Percentiles rank a stretch among this genome's conserved stretches.
Evolutionary conservation across 2,329 filamentous ascomycete species (phyloP).

Genomic region (Cadophora luteo-olivacea): DNA sequence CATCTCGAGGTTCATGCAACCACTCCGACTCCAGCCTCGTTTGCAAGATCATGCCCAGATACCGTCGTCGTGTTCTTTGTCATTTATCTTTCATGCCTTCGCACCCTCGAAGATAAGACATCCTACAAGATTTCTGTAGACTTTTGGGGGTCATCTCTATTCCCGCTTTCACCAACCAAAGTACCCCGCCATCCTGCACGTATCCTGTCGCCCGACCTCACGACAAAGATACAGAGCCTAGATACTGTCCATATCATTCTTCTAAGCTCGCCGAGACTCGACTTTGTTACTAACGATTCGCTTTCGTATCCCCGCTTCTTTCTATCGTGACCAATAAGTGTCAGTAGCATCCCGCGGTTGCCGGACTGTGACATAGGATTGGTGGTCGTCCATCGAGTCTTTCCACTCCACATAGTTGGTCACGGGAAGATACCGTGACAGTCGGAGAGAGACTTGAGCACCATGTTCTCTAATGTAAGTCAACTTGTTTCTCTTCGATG

Average conservation of each 20-base stretch:
- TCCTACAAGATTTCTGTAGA: neutral
- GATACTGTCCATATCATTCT: neutral
- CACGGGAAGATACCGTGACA: neutral
- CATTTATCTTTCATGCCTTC: neutral
- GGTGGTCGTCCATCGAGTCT: neutral
- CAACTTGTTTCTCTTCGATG: neutral
- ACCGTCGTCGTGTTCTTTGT: neutral
- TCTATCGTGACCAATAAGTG: neutral
- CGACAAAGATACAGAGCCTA: neutral
- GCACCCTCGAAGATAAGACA: neutral
- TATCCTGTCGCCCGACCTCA: neutral
- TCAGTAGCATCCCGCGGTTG: neutral
- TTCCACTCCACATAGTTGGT: neutral
- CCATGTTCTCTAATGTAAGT: constrained; percentile 22
- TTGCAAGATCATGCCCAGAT: neutral
- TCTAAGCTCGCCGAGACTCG: neutral
- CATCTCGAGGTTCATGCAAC: constrained; percentile 3
- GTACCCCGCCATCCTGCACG: neutral
- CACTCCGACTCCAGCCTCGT: constrained; percentile 13
- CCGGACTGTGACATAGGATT: neutral
- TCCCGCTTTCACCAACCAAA: constrained; percentile 3
- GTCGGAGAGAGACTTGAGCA: neutral
- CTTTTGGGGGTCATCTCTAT: neutral
- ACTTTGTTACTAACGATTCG: neutral
- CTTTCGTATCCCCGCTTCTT: neutral